Base-by-base conservation (phyloP, 1,284 basidiomycete species). In the Tilletia setariae region DNA sequence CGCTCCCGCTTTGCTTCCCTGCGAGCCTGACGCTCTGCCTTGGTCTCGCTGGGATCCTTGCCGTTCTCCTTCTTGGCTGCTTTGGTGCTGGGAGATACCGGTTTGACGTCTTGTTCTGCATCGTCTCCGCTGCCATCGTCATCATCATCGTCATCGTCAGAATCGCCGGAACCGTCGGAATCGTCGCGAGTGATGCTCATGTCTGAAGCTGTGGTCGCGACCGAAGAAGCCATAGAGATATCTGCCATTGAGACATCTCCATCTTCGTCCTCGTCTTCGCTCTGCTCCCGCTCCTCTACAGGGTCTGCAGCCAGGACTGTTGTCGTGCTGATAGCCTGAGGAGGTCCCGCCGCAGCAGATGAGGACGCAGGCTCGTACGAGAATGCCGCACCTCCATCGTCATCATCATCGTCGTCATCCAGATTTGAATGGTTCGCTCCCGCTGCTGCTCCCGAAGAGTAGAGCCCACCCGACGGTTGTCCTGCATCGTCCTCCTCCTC, bases 401-500 rank as follows among this genome's bases (percentile, higher is more conserved):
- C 35, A 11, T 40, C 35, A 11, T 40, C 35, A 4, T 40, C 35
- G 35, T 40, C 35, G 35, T 40, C 35, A 40, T 40, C 35, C 35
- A 40, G 4, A 11, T 4, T 11, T 40, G 35, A 40, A 11, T 4
- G 11, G 35, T 11, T 40, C 35, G 35, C 35, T 4, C 35, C 35
- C 4, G 35, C 35, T 40, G 35, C 35, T 40, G 35, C 6, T 40
- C 35, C 35, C 6, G n/a, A n/a, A n/a, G n/a, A n/a, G n/a, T n/a
- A n/a, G n/a, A n/a, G n/a, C n/a, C n/a, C n/a, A n/a, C n/a, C n/a
- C n/a, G n/a, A n/a, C n/a, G n/a, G n/a, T n/a, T n/a, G n/a, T n/a
- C n/a, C n/a, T n/a, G n/a, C n/a, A 44, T 44, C 46, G 21, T 13
- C 51, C 7, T 61, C 56, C 25, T 61, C 56, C 56, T 61, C 15